Evolutionary conservation across 345 rosid genomes (phyloP), one percentile per base, ranked within the genome.

Genomic region (Aquilaria sinensis): DNA sequence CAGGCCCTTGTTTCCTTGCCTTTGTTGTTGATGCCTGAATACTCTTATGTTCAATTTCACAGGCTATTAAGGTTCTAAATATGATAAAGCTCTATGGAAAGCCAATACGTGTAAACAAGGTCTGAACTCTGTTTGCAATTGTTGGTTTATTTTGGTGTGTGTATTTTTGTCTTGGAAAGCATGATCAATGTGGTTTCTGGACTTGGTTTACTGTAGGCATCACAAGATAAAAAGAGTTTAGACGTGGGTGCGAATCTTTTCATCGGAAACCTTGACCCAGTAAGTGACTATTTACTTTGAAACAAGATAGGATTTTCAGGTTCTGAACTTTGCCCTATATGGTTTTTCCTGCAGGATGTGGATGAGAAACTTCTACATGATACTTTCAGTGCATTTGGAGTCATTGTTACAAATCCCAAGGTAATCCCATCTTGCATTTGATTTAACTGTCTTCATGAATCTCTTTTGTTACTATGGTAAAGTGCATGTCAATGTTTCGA

Each of bases 201-300:
- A 14, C 51, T 59, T 29, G 32, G 41, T n/a, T 69, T 65, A 61
- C 57, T 70, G 60, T 71, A 94, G 99, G 96, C 97, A 9, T 82
- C 99, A 23, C 99, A 94, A 85, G 99, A 94, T 78, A 94, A 94
- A 75, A 94, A 94, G 83, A 94, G 96, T 67, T 75, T 91, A 80
- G 99, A 94, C 63, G 97, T 94, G 41, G 97, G 99, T 57, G 99
- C 99, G 43, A 94, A 94, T 72, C 96, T 94, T 62, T 94, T 94
- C 70, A 94, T 91, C 41, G 97, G 97, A 56, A 94, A 94, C 76
- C 95, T 94, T 68, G 99, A 94, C 62, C 91, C 99, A 11, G 97
- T 94, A 71, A 84, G 96, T 75, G 52, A 32, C 62, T 67, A 37
- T 37, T 63, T 2, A 1, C 51, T 63, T 53, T 53, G 0, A 32